Percentiles rank a stretch among this genome's conserved stretches.
These are phyloP conservation scores for Penicillium olsonii DNA, from an alignment of 2,329 filamentous ascomycete genomes.

Conservation along the genomic window DNA sequence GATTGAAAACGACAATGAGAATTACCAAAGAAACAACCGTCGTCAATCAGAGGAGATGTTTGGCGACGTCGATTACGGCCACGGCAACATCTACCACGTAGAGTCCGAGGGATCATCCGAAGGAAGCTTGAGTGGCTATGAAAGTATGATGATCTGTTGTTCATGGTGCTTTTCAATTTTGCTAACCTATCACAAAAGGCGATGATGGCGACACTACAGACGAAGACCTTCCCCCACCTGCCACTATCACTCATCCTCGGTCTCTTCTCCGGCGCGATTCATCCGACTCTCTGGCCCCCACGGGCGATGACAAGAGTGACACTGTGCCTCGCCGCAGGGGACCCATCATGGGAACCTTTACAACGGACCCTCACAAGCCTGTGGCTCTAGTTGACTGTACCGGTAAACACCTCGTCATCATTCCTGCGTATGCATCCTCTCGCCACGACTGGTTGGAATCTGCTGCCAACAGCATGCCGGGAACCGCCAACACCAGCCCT, in stretches of 20 bases:
- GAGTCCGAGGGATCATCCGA: constrained; percentile 43
- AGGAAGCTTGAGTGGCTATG: constrained; percentile 55
- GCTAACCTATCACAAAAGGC: constrained; percentile 53
- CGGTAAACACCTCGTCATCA: constrained; percentile 51
- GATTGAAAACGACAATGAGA: constrained; percentile 66
- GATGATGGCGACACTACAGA: constrained; percentile 64
- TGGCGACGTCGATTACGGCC: constrained; percentile 41
- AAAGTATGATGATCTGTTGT: constrained; percentile 52
- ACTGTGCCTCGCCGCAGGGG: constrained; percentile 43
- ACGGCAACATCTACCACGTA: constrained; percentile 45
- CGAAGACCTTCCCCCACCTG: constrained; percentile 55
- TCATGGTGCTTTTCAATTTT: constrained; percentile 25
- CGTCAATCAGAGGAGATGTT: constrained; percentile 42
- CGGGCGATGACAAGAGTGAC: constrained; percentile 40
- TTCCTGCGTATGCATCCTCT: constrained; percentile 49
- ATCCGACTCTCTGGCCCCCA: constrained; percentile 46
- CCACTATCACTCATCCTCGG: constrained; percentile 49
- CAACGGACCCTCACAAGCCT: constrained; percentile 50
- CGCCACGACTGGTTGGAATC: constrained; percentile 50
- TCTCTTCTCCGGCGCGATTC: constrained; percentile 55
- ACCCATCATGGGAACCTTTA: constrained; percentile 50
- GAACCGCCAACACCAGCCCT: constrained; percentile 47
- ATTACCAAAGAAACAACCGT: constrained; percentile 26
- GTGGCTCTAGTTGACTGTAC: constrained; percentile 51
- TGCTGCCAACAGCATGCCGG: constrained; percentile 42